Percentiles rank a stretch among this genome's conserved stretches.
phyloP scores from a whole-genome alignment of 1,284 basidiomycete species.

The Exsudoporus floridanus region DNA sequence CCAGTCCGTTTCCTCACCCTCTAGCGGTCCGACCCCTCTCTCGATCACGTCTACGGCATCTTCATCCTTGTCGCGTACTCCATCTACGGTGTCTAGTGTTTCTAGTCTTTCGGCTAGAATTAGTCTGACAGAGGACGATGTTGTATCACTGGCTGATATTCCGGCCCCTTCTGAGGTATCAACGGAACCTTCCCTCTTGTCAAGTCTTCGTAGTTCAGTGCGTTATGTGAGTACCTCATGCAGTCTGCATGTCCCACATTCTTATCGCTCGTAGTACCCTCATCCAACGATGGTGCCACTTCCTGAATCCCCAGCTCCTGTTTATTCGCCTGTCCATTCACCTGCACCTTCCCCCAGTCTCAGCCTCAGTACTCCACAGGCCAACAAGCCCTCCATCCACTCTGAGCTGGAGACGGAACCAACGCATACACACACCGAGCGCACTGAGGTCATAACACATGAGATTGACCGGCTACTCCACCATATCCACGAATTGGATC shows the following conservation, averaged over 20 bases:
- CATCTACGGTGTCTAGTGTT: conserved; percentile 37
- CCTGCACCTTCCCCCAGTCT: conserved; percentile 49
- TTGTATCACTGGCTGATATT: conserved; percentile 31
- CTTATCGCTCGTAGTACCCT: conserved; percentile 18
- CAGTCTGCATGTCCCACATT: conserved; percentile 16
- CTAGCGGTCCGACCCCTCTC: conserved; percentile 30
- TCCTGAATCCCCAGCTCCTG: conserved; percentile 36
- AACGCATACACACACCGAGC: conserved; percentile 28
- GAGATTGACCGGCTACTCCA: conserved; percentile 68
- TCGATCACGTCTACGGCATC: conserved; percentile 30
- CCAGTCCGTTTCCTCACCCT: conserved; percentile 26
- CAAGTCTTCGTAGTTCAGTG: conserved; percentile 36
- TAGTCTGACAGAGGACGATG: conserved; percentile 34
- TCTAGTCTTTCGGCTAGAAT: conserved; percentile 40
- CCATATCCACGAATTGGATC: conserved; percentile 62
- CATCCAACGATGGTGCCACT: conserved; percentile 38
- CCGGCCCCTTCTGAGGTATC: conserved; percentile 34
- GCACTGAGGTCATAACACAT: conserved; percentile 48
- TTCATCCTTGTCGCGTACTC: conserved; percentile 41
- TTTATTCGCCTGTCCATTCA: conserved; percentile 26
- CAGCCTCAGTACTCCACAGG: conserved; percentile 64
- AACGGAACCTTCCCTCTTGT: conserved; percentile 59
- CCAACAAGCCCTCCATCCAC: conserved; percentile 55
- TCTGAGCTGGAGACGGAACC: conserved; percentile 54
- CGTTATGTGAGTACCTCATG: conserved; percentile 32